Conservation (phyloP, 768 basidiomycete species). For the Infundibulicybe gibba region DNA sequence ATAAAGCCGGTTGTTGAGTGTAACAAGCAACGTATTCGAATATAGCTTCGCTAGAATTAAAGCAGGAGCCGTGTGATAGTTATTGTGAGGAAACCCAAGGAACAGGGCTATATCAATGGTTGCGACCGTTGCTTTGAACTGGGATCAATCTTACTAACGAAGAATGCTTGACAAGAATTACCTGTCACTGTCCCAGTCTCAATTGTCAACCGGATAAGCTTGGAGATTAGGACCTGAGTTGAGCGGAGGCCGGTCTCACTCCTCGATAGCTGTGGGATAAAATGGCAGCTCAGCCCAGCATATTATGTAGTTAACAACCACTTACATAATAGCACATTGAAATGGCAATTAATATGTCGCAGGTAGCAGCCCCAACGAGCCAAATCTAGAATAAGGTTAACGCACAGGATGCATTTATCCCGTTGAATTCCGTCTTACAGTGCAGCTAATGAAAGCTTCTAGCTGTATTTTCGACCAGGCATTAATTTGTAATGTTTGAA, state of each 20-base stretch:
- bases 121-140: slow-evolving; percentile 16
- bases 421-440: slow-evolving; percentile 9
- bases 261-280: slow-evolving; percentile 10
- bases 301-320: not conserved
- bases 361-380: slow-evolving; percentile 20
- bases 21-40: slow-evolving; percentile 23
- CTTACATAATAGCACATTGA: slow-evolving; percentile 23
- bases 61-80: slow-evolving; percentile 20
- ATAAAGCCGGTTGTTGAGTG: slow-evolving; percentile 23
- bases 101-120: slow-evolving; percentile 20
- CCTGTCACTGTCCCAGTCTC: slow-evolving; percentile 24
- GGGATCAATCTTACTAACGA: too few relatives aligned
- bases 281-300: not conserved
- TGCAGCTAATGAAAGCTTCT: slow-evolving; percentile 12
- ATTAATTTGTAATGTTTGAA: slow-evolving; percentile 14
- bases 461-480: slow-evolving; percentile 13
- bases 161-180: not conserved
- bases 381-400: slow-evolving; percentile 10
- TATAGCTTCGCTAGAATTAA: slow-evolving; percentile 23
- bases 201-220: slow-evolving; percentile 20
- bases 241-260: slow-evolving; percentile 18
- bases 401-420: not conserved
- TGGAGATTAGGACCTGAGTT: slow-evolving; percentile 17
- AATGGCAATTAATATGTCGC: slow-evolving; percentile 21
- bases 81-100: slow-evolving; percentile 18